Evolutionary conservation across 163 green algal genomes (phyloP).

Genomic region (Scenedesmus sp.): DNA sequence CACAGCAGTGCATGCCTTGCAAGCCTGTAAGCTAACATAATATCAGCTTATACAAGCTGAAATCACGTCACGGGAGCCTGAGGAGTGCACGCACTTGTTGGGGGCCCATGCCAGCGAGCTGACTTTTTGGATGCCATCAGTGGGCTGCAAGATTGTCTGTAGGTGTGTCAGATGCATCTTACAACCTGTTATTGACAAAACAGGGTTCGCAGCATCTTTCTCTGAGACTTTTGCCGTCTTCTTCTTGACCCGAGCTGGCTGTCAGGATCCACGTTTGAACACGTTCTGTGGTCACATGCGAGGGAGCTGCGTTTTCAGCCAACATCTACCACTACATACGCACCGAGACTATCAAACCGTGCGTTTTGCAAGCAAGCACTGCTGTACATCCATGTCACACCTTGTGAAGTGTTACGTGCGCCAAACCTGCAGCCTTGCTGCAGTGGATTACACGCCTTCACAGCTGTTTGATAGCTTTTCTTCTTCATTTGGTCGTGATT

Average conservation of each 20-base stretch:
- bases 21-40: neutral
- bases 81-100: constrained; percentile 68
- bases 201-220: neutral
- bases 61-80: neutral
- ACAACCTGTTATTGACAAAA: neutral
- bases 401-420: neutral
- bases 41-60: neutral
- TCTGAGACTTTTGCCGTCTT: neutral
- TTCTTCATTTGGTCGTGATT: neutral
- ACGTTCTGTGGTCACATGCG: neutral
- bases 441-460: neutral
- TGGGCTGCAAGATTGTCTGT: constrained; percentile 69
- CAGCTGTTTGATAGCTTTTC: neutral
- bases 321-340: neutral
- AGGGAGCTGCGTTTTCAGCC: neutral
- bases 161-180: constrained; percentile 73
- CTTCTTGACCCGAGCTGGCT: neutral
- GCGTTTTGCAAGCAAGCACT: no score
- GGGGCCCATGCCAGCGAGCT: constrained; percentile 72
- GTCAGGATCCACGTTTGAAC: neutral
- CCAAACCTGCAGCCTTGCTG: neutral
- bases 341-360: neutral
- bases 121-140: constrained; percentile 70
- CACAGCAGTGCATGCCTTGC: neutral
- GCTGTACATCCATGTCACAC: neutral